phyloP scores from a whole-genome alignment of 106 monocot genomes.

The Phalaenopsis aphrodite region DNA sequence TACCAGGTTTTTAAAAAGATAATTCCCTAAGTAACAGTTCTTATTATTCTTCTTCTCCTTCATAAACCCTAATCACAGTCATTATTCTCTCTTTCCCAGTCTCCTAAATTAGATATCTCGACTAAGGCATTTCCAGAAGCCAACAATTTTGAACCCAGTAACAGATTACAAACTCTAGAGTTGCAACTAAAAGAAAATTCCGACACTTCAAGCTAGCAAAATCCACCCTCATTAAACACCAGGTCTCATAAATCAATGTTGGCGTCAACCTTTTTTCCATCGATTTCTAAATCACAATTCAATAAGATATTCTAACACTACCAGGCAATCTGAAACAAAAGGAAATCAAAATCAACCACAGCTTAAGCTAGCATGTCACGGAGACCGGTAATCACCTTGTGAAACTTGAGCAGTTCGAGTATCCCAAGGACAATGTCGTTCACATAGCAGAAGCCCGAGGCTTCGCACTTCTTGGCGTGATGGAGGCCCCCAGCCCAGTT shows the following conservation, averaged over 20 bases:
- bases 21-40: background rate
- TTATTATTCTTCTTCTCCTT: slow-evolving; percentile 1
- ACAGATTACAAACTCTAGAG: background rate
- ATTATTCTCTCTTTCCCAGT: background rate
- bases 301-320: background rate
- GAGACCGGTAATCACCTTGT: background rate
- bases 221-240: background rate
- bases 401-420: slow-evolving; percentile 22
- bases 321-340: background rate
- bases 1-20: background rate
- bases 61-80: background rate
- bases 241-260: background rate
- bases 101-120: background rate
- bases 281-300: background rate
- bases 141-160: background rate
- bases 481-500: slow-evolving; percentile 24
- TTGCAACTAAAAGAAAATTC: background rate
- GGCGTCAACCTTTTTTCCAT: background rate
- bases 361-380: background rate
- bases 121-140: background rate
- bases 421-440: slow-evolving; percentile 24
- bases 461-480: slow-evolving; percentile 30
- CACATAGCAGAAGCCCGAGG: slow-evolving; percentile 22
- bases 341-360: background rate
- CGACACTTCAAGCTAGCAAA: background rate